Percentiles rank a stretch among this genome's conserved stretches.
Evolutionary conservation across 148 eudicot species (phyloP).

Genomic region (Vaccinium macrocarpon): DNA sequence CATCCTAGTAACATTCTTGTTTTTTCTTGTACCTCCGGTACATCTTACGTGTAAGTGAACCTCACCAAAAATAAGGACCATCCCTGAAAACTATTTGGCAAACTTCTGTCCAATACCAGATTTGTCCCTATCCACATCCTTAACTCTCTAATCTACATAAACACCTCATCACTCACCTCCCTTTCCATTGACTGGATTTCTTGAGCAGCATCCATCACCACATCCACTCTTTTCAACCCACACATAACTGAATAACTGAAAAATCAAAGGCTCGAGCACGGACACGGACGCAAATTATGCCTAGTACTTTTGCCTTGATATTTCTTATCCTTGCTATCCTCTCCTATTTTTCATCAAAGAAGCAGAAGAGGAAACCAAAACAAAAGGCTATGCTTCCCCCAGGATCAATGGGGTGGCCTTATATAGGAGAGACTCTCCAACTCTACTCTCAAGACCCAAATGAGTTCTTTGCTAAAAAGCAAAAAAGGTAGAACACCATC

Average conservation of each 20-base stretch:
- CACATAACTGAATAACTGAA: not conserved
- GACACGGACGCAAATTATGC: constrained; percentile 1
- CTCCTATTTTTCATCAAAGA: constrained; percentile 20
- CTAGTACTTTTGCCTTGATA: constrained; percentile 20
- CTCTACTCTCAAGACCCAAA: constrained; percentile 77
- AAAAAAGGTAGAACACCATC: constrained; percentile 45
- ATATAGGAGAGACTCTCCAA: constrained; percentile 74
- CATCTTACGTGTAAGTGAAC: not conserved
- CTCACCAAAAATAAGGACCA: constrained; percentile 11
- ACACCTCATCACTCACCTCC: constrained; percentile 1
- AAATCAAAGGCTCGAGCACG: not conserved
- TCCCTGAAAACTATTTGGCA: constrained; percentile 14
- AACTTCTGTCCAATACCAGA: not conserved
- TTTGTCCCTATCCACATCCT: constrained; percentile 16
- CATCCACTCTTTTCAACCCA: not conserved
- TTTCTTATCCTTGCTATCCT: constrained; percentile 26
- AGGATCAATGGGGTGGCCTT: constrained; percentile 89
- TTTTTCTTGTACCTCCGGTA: not conserved
- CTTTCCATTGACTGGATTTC: not conserved
- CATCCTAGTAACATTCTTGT: not conserved
- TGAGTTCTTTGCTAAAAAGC: constrained; percentile 53
- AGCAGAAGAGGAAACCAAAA: constrained; percentile 26
- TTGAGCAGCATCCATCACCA: not conserved
- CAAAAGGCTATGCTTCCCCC: constrained; percentile 62
- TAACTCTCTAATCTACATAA: constrained; percentile 17